Conservation (phyloP, 2,329 filamentous ascomycete genomes). For the Endoconidiophora polonica region DNA sequence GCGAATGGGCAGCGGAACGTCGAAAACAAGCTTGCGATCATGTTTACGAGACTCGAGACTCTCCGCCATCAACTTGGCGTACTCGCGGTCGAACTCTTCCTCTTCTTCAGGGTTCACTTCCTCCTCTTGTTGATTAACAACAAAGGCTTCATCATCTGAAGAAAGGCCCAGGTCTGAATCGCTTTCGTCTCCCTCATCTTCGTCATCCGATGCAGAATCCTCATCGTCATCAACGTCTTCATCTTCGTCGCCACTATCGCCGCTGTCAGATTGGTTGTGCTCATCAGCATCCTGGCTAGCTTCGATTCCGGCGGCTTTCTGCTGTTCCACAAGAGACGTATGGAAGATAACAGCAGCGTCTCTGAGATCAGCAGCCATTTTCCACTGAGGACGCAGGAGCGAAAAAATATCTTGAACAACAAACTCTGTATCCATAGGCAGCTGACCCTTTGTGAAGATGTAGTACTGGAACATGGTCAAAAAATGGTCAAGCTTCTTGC, state of each 20-base stretch:
- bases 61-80: constrained; percentile 96
- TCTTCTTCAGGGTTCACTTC: constrained; percentile 84
- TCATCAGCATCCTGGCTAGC: constrained; percentile 58
- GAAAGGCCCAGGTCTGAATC: constrained; percentile 14
- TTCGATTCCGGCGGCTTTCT: constrained; percentile 60
- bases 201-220: constrained; percentile 37
- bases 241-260: constrained; percentile 44
- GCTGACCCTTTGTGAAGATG: constrained; percentile 69
- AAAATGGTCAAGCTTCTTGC: constrained; percentile 97
- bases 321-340: constrained; percentile 77
- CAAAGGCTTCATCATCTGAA: constrained; percentile 73
- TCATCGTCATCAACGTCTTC: constrained; percentile 42
- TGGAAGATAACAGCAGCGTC: constrained; percentile 75
- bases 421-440: constrained; percentile 97
- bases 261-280: constrained; percentile 62
- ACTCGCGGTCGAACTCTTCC: constrained; percentile 93
- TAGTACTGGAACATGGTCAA: constrained; percentile 96
- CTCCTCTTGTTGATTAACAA: constrained; percentile 82
- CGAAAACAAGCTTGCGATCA: constrained; percentile 84
- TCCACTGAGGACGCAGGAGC: constrained; percentile 80
- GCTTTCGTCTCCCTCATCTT: constrained; percentile 44
- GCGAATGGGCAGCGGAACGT: constrained; percentile 91
- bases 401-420: constrained; percentile 85
- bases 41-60: constrained; percentile 92
- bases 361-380: constrained; percentile 60